phyloP scores from a whole-genome alignment of 805 yeast genomes.

The Monosporozyma solicola region DNA sequence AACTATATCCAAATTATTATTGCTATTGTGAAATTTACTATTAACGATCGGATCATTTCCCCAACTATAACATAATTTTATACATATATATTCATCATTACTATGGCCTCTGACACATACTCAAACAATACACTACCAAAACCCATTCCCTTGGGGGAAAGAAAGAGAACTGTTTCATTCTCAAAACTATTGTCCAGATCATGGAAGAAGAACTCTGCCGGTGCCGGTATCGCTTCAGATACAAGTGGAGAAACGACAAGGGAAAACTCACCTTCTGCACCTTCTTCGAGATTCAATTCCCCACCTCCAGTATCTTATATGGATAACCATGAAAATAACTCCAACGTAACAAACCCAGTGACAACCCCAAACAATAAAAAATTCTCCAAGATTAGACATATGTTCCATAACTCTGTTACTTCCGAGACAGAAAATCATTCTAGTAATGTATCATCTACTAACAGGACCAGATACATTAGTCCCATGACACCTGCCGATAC shows the following conservation, averaged over 20 bases:
- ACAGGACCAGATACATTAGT: slow-evolving; percentile 1
- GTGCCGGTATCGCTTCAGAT: not conserved
- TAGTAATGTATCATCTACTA: not conserved
- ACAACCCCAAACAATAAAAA: slow-evolving; percentile 3
- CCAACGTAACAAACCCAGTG: not conserved
- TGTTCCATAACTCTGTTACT: slow-evolving; percentile 9
- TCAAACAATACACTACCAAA: not conserved
- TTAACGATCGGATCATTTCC: too few species aligned
- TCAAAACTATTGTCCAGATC: slow-evolving; percentile 16
- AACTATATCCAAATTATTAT: too few species aligned
- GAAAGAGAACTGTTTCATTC: slow-evolving; percentile 20
- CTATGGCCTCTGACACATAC: not conserved
- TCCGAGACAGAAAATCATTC: not conserved
- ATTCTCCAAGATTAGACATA: slow-evolving; percentile 16
- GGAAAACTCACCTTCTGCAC: not conserved
- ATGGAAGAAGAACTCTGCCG: slow-evolving; percentile 7
- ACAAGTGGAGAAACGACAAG: not conserved
- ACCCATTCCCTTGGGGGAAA: slow-evolving; percentile 6
- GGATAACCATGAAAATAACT: not conserved
- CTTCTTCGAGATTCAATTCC: not conserved
- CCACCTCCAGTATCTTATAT: not conserved
- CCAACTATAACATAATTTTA: not conserved
- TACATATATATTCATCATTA: not conserved
- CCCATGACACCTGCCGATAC: slow-evolving; percentile 6
- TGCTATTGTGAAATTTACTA: too few species aligned